These are phyloP conservation scores for Lyophyllum decastes DNA, from an alignment of 768 basidiomycete species.

Conservation along the genomic window DNA sequence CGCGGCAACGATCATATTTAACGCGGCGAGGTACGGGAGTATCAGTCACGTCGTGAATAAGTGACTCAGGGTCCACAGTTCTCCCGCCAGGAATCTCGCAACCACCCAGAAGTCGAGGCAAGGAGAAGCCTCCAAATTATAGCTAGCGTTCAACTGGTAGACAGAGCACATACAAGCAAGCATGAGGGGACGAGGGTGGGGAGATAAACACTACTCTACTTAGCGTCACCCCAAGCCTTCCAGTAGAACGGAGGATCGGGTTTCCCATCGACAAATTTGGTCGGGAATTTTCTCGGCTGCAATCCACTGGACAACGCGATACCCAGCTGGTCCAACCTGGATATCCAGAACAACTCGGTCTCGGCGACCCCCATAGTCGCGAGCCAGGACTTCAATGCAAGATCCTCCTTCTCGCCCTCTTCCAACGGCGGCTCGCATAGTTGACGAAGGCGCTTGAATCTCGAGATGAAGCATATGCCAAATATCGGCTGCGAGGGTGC, in stretches of 20 bases:
- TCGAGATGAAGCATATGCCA: background rate
- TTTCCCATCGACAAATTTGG: background rate
- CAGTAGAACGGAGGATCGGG: background rate
- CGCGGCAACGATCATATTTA: no score
- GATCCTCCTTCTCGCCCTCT: background rate
- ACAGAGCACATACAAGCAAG: no score
- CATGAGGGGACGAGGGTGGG: no score
- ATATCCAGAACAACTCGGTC: background rate
- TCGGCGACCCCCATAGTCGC: background rate
- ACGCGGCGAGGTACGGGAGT: no score
- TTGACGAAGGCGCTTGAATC: background rate
- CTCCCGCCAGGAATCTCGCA: no score
- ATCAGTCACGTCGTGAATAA: no score
- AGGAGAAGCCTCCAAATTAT: no score
- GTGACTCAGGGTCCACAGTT: no score
- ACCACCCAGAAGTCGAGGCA: no score
- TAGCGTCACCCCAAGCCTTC: background rate
- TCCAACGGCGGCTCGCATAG: background rate
- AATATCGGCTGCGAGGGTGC: background rate
- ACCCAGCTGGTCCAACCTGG: no score
- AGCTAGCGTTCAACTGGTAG: no score
- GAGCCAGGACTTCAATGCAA: background rate
- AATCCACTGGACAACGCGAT: background rate
- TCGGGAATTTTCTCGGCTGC: background rate
- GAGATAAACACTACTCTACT: no score